A percentile compares a stretch with the other conserved stretches of the same genome.
Conservation (phyloP, 306 rosid species). For the Adenanthera pavonina region DNA sequence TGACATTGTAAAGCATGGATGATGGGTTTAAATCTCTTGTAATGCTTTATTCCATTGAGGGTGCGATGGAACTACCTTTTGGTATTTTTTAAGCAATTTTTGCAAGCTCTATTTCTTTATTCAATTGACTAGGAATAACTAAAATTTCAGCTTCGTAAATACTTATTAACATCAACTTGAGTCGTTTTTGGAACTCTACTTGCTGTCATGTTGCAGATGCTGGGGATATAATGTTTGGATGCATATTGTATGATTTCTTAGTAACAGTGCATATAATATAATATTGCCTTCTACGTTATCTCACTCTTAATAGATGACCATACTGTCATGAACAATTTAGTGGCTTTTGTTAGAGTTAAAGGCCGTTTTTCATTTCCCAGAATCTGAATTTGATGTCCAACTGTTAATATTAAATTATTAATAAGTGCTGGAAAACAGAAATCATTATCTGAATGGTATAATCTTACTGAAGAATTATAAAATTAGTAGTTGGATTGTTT, state of each 20-base stretch:
- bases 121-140: background rate
- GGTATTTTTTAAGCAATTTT: background rate
- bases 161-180: background rate
- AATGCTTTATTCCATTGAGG: background rate
- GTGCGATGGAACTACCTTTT: background rate
- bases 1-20: too few relatives aligned
- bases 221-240: background rate
- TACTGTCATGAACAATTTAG: background rate
- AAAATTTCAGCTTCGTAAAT: background rate
- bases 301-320: background rate
- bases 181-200: background rate
- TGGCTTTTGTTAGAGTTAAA: background rate
- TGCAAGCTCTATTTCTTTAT: background rate
- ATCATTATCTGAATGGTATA: background rate
- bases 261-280: background rate
- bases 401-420: too few relatives aligned
- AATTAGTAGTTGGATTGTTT: background rate
- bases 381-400: background rate
- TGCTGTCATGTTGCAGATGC: background rate
- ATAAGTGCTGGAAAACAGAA: background rate
- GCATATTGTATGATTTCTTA: background rate
- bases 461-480: too few relatives aligned
- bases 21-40: too few relatives aligned
- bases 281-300: background rate
- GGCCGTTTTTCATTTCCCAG: background rate